These are phyloP conservation scores for Carex pumila DNA, from an alignment of 176 grass and related monocot species.

Conservation along the genomic window DNA sequence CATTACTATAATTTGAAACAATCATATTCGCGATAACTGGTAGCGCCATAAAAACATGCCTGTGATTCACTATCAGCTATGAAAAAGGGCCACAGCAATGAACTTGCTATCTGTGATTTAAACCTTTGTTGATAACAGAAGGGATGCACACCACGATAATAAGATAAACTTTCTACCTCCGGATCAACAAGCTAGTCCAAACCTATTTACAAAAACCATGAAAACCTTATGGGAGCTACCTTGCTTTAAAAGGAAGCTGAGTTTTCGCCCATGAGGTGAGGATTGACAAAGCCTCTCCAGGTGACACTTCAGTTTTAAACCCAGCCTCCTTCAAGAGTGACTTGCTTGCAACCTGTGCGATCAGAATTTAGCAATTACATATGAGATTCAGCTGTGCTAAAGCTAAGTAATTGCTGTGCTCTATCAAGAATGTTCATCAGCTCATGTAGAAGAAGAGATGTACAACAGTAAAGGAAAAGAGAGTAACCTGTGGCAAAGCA, in stretches of 20 bases:
- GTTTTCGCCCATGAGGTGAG: constrained; percentile 61
- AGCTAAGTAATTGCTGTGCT: neutral
- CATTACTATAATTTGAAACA: neutral
- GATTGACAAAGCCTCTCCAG: constrained; percentile 52
- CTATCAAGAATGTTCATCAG: neutral
- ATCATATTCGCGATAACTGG: neutral
- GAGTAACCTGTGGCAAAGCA: constrained; percentile 66
- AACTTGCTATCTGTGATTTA: neutral
- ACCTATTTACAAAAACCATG: neutral
- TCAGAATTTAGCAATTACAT: neutral
- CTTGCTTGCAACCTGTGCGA: constrained; percentile 64
- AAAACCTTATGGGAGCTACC: constrained; percentile 27
- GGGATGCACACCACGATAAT: neutral
- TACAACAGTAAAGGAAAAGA: constrained; percentile 11
- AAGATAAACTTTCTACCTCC: neutral
- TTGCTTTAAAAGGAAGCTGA: constrained; percentile 59
- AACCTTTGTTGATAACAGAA: neutral
- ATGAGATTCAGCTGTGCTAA: neutral
- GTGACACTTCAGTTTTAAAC: constrained; percentile 69
- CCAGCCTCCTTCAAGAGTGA: constrained; percentile 72
- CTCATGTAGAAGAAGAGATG: neutral
- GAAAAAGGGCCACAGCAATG: neutral
- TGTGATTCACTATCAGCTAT: neutral
- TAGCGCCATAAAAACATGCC: neutral
- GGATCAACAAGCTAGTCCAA: neutral